phyloP scores from a whole-genome alignment of 2,329 filamentous ascomycete genomes.

The Plectosphaerella plurivora region DNA sequence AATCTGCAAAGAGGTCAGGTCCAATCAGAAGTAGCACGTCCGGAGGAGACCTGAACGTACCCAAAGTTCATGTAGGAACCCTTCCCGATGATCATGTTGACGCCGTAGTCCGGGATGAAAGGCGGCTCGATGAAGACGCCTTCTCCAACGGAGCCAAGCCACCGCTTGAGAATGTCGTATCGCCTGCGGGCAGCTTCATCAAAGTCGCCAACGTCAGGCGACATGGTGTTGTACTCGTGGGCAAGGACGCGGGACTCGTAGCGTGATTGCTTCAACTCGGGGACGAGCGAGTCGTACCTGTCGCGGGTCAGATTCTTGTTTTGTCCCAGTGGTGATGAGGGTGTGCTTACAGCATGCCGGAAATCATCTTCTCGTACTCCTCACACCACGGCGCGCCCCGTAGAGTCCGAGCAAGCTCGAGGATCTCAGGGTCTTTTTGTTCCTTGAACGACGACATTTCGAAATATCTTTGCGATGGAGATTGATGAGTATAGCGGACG shows the following conservation, averaged over 20 bases:
- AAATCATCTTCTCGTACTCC: slow-evolving; percentile 62
- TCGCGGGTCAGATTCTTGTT: neutral
- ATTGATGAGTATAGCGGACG: neutral
- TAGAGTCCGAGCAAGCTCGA: slow-evolving; percentile 41
- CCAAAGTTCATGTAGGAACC: slow-evolving; percentile 54
- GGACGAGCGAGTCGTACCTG: slow-evolving; percentile 41
- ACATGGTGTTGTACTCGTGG: slow-evolving; percentile 47
- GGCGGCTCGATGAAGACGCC: slow-evolving; percentile 53
- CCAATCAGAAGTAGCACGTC: neutral
- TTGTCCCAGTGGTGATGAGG: neutral
- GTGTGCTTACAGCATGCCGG: slow-evolving; percentile 50
- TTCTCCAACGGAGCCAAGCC: slow-evolving; percentile 40
- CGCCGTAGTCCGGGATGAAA: slow-evolving; percentile 56
- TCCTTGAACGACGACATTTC: neutral
- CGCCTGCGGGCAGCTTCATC: slow-evolving; percentile 18
- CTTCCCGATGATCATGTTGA: slow-evolving; percentile 53
- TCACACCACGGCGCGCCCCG: slow-evolving; percentile 52
- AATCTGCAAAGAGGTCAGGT: slow-evolving; percentile 13
- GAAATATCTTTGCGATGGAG: neutral
- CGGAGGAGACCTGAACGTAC: neutral
- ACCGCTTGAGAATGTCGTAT: slow-evolving; percentile 35
- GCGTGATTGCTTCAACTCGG: slow-evolving; percentile 37
- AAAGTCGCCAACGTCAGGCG: slow-evolving; percentile 26
- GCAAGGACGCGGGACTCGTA: slow-evolving; percentile 43
- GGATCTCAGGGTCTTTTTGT: slow-evolving; percentile 32